Conservation (phyloP, 176 grass and related monocot genomes). For the Zea mays region Zm-B73-REFERENCE-NAM-5.0 NC_050103.1:179313001-179313500, state of each 20-base stretch:
- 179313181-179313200: background rate
- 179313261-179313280: background rate
- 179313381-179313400: constrained; percentile 8
- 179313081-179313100: background rate
- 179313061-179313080: constrained; percentile 26
- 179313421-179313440: constrained; percentile 33
- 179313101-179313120: constrained; percentile 23
- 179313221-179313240: constrained; percentile 33
- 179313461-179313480: constrained; percentile 27
- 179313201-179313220: background rate
- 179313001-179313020: background rate
- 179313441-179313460: background rate
- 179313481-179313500: constrained; percentile 32
- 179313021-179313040: background rate
- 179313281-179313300: constrained; percentile 22
- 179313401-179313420: constrained; percentile 10
- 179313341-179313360: constrained; percentile 9
- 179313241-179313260: background rate
- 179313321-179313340: constrained; percentile 4
- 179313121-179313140: constrained; percentile 12
- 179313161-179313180: constrained; percentile 21
- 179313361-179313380: constrained; percentile 10
- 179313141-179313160: background rate
- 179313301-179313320: constrained; percentile 12
- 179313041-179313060: constrained; percentile 10